Percentiles rank a stretch among this genome's conserved stretches.
Conservation (phyloP, 345 rosid species). For the Salix viminalis region DNA sequence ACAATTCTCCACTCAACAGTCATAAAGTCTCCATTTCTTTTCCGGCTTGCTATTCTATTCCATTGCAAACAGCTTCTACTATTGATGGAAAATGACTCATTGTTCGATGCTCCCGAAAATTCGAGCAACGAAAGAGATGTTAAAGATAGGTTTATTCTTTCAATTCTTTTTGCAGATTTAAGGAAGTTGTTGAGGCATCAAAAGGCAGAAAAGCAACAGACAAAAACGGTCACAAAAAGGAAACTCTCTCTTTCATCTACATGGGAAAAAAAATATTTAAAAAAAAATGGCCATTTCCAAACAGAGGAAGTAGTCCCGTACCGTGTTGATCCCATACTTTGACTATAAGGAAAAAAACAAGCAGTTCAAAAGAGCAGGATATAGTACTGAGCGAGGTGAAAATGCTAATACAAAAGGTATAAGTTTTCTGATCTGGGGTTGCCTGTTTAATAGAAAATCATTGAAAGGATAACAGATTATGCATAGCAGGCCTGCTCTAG, state of each 20-base stretch:
- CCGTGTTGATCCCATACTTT: neutral
- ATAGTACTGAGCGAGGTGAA: slow-evolving; percentile 5
- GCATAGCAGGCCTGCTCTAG: slow-evolving; percentile 21
- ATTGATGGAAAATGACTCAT: slow-evolving; percentile 58
- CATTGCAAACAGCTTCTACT: slow-evolving; percentile 31
- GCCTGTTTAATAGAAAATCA: slow-evolving; percentile 9
- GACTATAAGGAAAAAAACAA: slow-evolving; percentile 7
- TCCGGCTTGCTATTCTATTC: slow-evolving; percentile 25
- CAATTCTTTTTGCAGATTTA: slow-evolving; percentile 43
- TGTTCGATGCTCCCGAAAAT: slow-evolving; percentile 34
- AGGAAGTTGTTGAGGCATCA: slow-evolving; percentile 30
- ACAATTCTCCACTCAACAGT: neutral
- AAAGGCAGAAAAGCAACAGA: slow-evolving; percentile 25
- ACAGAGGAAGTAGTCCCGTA: slow-evolving; percentile 11
- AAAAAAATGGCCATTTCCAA: slow-evolving; percentile 33
- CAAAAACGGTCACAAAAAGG: slow-evolving; percentile 11
- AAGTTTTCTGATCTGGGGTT: slow-evolving; percentile 13
- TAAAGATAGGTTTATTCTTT: slow-evolving; percentile 29
- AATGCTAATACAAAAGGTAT: slow-evolving; percentile 5
- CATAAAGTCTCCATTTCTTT: slow-evolving; percentile 18
- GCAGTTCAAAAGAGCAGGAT: slow-evolving; percentile 2
- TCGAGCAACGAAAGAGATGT: slow-evolving; percentile 39
- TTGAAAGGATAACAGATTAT: slow-evolving; percentile 9
- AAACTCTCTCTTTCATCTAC: slow-evolving; percentile 23
- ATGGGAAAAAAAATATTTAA: slow-evolving; percentile 20